Percentiles rank a stretch among this genome's conserved stretches.
Evolutionary conservation across 352 stramenopile species (phyloP).

Genomic region (Plasmopara viticola): DNA sequence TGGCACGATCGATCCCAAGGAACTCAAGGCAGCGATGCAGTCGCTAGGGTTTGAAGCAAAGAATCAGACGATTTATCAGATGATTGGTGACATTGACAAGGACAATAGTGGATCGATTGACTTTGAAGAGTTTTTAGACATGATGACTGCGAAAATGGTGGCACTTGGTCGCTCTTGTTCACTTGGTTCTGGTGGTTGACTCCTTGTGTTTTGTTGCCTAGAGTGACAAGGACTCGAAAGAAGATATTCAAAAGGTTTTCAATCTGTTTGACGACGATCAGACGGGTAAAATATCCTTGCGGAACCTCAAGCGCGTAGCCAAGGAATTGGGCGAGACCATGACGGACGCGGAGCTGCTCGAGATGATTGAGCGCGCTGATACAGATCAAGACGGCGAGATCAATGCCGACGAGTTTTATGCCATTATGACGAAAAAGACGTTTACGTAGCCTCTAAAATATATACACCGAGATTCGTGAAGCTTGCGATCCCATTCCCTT

Average conservation of each 20-base stretch:
- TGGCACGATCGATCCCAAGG: conserved; percentile 95
- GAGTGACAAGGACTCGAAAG: conserved; percentile 92
- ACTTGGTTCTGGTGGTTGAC: neutral
- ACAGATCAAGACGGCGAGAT: conserved; percentile 94
- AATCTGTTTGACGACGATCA: conserved; percentile 97
- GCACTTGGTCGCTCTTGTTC: neutral
- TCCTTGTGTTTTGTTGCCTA: conserved; percentile 15
- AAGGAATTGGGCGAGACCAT: conserved; percentile 99
- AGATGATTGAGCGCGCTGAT: conserved; percentile 98
- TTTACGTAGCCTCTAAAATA: conserved; percentile 48
- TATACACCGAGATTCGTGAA: conserved; percentile 5
- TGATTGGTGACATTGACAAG: conserved; percentile 96
- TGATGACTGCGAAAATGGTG: conserved; percentile 95
- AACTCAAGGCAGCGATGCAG: conserved; percentile 96
- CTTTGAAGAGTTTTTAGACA: conserved; percentile 96
- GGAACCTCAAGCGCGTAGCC: conserved; percentile 96
- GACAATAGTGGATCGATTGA: conserved; percentile 93
- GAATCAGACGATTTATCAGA: conserved; percentile 97
- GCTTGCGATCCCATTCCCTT: neutral
- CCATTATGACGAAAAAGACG: conserved; percentile 98
- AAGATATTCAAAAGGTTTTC: conserved; percentile 96
- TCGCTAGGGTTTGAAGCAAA: conserved; percentile 95
- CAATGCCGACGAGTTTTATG: conserved; percentile 96
- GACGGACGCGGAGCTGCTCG: conserved; percentile 97
- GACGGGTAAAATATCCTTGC: conserved; percentile 94